phyloP scores from a whole-genome alignment of 331 rosid species.

The Cydonia oblonga region DNA sequence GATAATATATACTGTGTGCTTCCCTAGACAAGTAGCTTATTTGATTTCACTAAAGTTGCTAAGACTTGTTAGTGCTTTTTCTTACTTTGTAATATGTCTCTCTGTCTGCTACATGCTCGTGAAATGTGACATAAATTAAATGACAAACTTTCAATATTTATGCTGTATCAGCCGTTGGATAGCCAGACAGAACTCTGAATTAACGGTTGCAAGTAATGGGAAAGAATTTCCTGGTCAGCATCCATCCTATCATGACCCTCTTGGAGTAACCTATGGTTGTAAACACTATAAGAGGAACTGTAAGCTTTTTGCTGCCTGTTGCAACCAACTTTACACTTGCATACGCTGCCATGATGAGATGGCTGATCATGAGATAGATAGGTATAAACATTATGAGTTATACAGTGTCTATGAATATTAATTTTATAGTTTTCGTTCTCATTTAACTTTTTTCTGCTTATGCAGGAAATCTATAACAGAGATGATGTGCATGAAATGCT shows the following conservation, averaged over 20 bases:
- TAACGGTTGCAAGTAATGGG: constrained; percentile 25
- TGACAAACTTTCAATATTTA: not conserved
- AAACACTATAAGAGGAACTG: constrained; percentile 91
- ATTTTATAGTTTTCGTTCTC: not conserved
- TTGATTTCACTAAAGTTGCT: not conserved
- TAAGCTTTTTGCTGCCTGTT: constrained; percentile 74
- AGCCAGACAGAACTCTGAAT: constrained; percentile 42
- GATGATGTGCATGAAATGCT: constrained; percentile 99
- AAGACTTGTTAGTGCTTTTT: not conserved
- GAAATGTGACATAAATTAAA: not conserved
- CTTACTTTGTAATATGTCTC: not conserved
- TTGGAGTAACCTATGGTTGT: constrained; percentile 52
- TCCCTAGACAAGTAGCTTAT: not conserved
- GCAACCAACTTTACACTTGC: constrained; percentile 83
- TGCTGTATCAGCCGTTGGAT: constrained; percentile 79
- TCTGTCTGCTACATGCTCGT: not conserved
- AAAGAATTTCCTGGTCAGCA: constrained; percentile 55
- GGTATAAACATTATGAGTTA: constrained; percentile 31
- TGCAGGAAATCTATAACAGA: constrained; percentile 63
- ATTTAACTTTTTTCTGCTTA: constrained; percentile 11
- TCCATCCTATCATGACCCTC: constrained; percentile 70
- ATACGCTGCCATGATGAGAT: constrained; percentile 80
- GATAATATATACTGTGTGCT: not conserved
- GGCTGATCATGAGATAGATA: constrained; percentile 56
- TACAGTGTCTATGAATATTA: not conserved